Base-by-base conservation (phyloP, 306 rosid genomes). In the Sindora glabra region DNA sequence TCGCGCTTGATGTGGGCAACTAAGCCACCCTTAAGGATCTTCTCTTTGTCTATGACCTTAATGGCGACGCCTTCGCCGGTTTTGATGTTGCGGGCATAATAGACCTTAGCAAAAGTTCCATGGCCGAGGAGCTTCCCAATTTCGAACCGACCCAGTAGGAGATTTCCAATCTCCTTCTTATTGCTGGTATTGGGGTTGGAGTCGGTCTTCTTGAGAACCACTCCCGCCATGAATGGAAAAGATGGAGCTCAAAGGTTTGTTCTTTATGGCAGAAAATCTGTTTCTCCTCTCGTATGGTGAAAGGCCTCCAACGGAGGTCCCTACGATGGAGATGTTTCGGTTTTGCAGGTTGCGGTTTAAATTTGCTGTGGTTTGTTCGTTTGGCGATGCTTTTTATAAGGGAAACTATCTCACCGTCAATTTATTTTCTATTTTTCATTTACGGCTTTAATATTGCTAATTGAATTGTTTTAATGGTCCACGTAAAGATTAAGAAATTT, bases 1-100 rank as follows among this genome's bases (percentile, higher is more conserved):
- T 91, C 97, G 34, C 96, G 91, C 64, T 87, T 91, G 56, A 91
- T 87, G 74, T 91, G 97, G 0, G 96, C 91, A 16, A 85, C 91
- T 7, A 91, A 51, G 0, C 97, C 97, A 0, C 86, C 79, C 37
- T 91, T 85, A 0, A 91, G 81, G 29, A 91, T 91, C 32, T 91
- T 91, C 76, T 91, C 97, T 24, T 91, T 91, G 83, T 91, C 96
- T 38, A 91, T 91, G 0, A 91, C 96, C 53, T 91, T 91, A 56
- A 91, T 91, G 36, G 97, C 96, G 0, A 91, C 97, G 4, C 80
- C 65, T 13, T 87, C 92, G 14, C 78, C 68, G 26, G 84, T 70
- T 61, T 77, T 85, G 61, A 85, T 16, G 84, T 87, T 90, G 0
- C 81, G 74, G 2, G 97, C 97, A 19, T 66, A 79, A 70, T 90